phyloP scores from a whole-genome alignment of 495 filamentous ascomycete genomes.

The Antarctomyces pellizariae region DNA sequence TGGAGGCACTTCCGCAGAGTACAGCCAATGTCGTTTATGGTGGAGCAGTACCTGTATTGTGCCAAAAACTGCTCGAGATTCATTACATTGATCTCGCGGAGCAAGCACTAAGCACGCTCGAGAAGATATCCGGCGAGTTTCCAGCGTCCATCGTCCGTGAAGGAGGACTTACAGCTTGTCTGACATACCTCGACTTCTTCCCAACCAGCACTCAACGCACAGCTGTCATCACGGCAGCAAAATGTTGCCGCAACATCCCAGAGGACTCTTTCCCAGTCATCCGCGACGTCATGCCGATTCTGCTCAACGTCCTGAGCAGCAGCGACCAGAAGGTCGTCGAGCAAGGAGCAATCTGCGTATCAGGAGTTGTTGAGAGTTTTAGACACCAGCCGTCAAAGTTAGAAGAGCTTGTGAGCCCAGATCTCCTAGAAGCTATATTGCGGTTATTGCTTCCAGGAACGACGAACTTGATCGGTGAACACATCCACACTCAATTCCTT shows the following conservation, averaged over 20 bases:
- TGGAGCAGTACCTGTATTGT: slow-evolving; percentile 80
- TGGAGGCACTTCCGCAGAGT: slow-evolving; percentile 86
- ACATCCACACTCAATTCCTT: slow-evolving; percentile 93
- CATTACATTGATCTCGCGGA: slow-evolving; percentile 94
- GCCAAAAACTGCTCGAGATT: slow-evolving; percentile 83
- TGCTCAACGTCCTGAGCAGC: slow-evolving; percentile 70
- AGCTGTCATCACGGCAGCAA: slow-evolving; percentile 89
- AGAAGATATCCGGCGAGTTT: slow-evolving; percentile 95
- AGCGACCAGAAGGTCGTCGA: slow-evolving; percentile 94
- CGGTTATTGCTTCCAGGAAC: slow-evolving; percentile 80
- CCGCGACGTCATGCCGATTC: slow-evolving; percentile 82
- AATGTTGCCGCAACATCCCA: slow-evolving; percentile 90
- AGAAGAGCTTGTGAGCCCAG: slow-evolving; percentile 73
- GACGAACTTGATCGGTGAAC: slow-evolving; percentile 82
- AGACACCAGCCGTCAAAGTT: slow-evolving; percentile 65
- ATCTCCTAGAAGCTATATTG: slow-evolving; percentile 69
- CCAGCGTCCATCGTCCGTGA: slow-evolving; percentile 89
- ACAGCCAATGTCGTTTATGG: slow-evolving; percentile 92
- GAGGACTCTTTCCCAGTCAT: slow-evolving; percentile 80
- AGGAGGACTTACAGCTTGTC: slow-evolving; percentile 79
- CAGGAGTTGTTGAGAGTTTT: slow-evolving; percentile 93
- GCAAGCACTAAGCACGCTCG: slow-evolving; percentile 84
- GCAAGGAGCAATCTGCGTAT: slow-evolving; percentile 87
- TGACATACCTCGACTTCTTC: slow-evolving; percentile 93
- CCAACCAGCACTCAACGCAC: slow-evolving; percentile 90